Evolutionary conservation across 2,329 filamentous ascomycete genomes (phyloP).

Genomic region (Xylariaceae sp.): DNA sequence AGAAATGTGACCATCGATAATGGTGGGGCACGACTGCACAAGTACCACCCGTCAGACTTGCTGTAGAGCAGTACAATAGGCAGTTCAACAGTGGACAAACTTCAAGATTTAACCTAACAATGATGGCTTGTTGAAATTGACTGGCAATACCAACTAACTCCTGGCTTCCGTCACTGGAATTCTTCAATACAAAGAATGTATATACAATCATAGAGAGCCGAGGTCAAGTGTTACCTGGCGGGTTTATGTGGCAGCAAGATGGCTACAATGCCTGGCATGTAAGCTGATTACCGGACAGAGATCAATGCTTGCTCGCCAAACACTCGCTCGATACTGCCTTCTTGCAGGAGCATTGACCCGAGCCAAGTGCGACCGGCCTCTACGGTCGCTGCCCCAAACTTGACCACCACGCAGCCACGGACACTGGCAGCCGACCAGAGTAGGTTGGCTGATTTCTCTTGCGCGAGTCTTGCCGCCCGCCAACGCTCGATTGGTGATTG

Average conservation of each 20-base stretch:
- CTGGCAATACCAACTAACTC: no score
- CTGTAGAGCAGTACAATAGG: no score
- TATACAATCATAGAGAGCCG: no score
- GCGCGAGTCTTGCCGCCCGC: constrained; percentile 49
- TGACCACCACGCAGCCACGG: constrained; percentile 80
- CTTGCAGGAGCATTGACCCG: constrained; percentile 63
- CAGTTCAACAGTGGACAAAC: no score
- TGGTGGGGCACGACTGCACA: constrained; percentile 1
- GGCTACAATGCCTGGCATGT: no score
- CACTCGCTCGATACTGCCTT: constrained; percentile 62
- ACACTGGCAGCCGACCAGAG: constrained; percentile 80
- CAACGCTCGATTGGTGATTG: constrained; percentile 43
- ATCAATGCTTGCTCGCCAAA: constrained; percentile 81
- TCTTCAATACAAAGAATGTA: no score
- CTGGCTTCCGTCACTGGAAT: no score
- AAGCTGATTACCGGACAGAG: constrained; percentile 63
- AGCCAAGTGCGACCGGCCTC: constrained; percentile 81
- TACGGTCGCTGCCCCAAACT: constrained; percentile 78
- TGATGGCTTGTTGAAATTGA: no score
- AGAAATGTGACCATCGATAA: constrained; percentile 7
- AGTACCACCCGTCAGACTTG: no score
- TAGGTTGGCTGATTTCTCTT: constrained; percentile 56
- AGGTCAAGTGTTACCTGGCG: no score
- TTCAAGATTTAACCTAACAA: no score
- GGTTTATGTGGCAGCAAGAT: no score